phyloP scores from a whole-genome alignment of 306 rosid species.

The Cucurbita moschata region DNA sequence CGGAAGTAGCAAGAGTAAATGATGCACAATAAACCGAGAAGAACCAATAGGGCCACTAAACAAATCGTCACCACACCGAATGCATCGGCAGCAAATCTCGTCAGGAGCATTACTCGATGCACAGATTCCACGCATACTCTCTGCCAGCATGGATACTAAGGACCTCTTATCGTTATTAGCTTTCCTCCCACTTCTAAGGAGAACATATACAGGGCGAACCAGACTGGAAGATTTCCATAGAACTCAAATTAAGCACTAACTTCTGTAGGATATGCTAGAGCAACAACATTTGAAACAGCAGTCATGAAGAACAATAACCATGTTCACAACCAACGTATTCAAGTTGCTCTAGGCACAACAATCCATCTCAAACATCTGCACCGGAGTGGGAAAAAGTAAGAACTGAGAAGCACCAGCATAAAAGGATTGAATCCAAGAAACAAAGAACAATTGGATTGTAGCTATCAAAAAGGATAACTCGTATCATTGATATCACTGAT shows the following conservation, averaged over 20 bases:
- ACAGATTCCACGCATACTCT: constrained; percentile 99
- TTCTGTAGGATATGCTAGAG: constrained; percentile 3
- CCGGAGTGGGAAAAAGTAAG: background rate
- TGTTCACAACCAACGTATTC: background rate
- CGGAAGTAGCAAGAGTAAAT: constrained; percentile 80
- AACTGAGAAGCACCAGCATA: background rate
- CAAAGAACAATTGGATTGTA: background rate
- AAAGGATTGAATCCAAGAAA: background rate
- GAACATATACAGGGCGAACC: constrained; percentile 11
- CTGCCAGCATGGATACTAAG: constrained; percentile 93
- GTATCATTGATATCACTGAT: background rate
- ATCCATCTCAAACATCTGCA: constrained; percentile 23
- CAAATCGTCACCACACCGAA: constrained; percentile 94
- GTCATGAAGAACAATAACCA: constrained; percentile 14
- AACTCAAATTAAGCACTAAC: constrained; percentile 17
- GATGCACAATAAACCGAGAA: constrained; percentile 72
- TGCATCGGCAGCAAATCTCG: constrained; percentile 92
- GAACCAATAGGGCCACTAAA: constrained; percentile 71
- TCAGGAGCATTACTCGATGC: constrained; percentile 99
- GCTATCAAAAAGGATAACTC: background rate
- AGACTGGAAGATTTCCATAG: constrained; percentile 19
- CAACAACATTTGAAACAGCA: constrained; percentile 9
- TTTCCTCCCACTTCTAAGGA: constrained; percentile 27
- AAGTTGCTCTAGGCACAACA: constrained; percentile 10
- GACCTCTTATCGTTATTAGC: constrained; percentile 34